Conservation (phyloP, 352 stramenopile species). For the Phytophthora hibernalis region DNA sequence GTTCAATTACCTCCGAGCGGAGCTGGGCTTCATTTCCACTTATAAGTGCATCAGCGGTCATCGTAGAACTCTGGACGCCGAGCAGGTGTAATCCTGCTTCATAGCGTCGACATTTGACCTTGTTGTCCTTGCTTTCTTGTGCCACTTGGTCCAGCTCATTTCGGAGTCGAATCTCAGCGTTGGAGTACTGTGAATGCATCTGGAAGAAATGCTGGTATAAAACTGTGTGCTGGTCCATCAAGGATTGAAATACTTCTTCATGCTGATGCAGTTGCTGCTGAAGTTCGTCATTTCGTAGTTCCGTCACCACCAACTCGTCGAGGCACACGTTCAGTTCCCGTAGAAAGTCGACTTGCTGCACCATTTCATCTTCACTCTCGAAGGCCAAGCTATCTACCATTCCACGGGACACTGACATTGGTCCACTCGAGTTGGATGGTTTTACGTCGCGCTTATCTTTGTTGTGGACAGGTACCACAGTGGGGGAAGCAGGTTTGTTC, state of each 20-base stretch:
- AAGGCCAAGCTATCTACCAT: slow-evolving; percentile 45
- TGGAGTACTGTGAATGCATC: slow-evolving; percentile 55
- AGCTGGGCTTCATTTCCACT: slow-evolving; percentile 50
- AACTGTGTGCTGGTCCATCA: slow-evolving; percentile 78
- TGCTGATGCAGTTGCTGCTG: slow-evolving; percentile 52
- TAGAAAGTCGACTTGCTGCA: slow-evolving; percentile 65
- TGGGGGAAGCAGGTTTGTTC: background rate
- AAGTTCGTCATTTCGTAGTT: slow-evolving; percentile 61
- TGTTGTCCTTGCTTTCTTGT: slow-evolving; percentile 49
- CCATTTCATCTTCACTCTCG: slow-evolving; percentile 65
- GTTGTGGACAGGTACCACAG: background rate
- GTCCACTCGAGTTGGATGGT: background rate
- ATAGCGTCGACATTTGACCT: slow-evolving; percentile 61
- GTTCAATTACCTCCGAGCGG: slow-evolving; percentile 59
- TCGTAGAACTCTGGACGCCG: slow-evolving; percentile 26
- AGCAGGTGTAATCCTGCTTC: slow-evolving; percentile 62
- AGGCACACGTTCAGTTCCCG: slow-evolving; percentile 73
- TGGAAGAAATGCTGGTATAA: slow-evolving; percentile 81
- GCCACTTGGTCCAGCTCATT: slow-evolving; percentile 50
- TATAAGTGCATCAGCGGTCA: slow-evolving; percentile 14
- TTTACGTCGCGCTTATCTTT: slow-evolving; percentile 7
- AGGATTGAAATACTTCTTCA: slow-evolving; percentile 58
- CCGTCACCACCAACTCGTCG: slow-evolving; percentile 60
- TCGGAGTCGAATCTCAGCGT: slow-evolving; percentile 44
- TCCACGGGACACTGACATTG: background rate